These are phyloP conservation scores for Arthrobotrys conoides DNA, from an alignment of 2,329 filamentous ascomycete genomes.

Conservation along the genomic window DNA sequence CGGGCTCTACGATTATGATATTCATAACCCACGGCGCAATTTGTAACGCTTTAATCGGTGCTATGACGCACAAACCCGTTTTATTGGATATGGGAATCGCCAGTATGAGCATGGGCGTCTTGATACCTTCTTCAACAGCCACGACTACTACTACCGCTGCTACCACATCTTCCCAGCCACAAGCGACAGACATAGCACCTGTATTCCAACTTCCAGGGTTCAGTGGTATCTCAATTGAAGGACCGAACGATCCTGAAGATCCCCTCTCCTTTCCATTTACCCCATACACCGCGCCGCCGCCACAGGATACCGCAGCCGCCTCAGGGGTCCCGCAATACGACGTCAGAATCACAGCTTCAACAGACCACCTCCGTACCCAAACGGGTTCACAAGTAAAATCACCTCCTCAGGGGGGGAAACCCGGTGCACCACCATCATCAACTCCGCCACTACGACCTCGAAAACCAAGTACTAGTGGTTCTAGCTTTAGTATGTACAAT, in stretches of 20 bases:
- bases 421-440: neutral
- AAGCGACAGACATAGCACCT: neutral
- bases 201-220: slow-evolving; percentile 40
- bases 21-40: slow-evolving; percentile 95
- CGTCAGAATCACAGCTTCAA: slow-evolving; percentile 80
- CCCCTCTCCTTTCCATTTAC: slow-evolving; percentile 60
- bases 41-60: slow-evolving; percentile 94
- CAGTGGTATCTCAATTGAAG: slow-evolving; percentile 17
- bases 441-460: slow-evolving; percentile 47
- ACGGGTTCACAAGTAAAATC: slow-evolving; percentile 30
- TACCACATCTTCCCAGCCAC: neutral
- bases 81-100: slow-evolving; percentile 91
- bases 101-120: slow-evolving; percentile 88
- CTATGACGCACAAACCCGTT: slow-evolving; percentile 90
- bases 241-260: slow-evolving; percentile 28
- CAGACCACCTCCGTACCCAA: slow-evolving; percentile 76
- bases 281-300: slow-evolving; percentile 67
- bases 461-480: slow-evolving; percentile 46
- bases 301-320: slow-evolving; percentile 63
- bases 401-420: neutral
- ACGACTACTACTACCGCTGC: neutral
- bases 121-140: slow-evolving; percentile 67
- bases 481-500: slow-evolving; percentile 56
- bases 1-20: slow-evolving; percentile 76
- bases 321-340: slow-evolving; percentile 72